These are phyloP conservation scores for Flaveria ramosissima DNA, from an alignment of 129 eudicot genomes.

Conservation along the genomic window DNA sequence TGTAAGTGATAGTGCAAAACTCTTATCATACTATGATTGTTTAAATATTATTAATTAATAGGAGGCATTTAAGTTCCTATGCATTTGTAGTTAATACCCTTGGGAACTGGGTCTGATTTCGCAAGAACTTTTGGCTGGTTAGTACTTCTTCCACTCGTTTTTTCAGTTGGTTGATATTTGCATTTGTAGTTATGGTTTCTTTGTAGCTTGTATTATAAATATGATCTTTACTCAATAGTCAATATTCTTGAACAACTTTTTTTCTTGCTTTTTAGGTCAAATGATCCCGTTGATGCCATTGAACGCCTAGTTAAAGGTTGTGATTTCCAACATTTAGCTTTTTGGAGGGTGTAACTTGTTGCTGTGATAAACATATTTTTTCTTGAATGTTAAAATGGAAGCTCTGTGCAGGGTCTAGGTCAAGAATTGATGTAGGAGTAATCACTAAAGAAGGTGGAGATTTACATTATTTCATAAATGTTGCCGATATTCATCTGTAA, in stretches of 20 bases:
- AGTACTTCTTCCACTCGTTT: constrained; percentile 35
- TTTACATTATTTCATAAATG: constrained; percentile 87
- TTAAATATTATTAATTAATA: constrained; percentile 4
- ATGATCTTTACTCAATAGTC: constrained; percentile 1
- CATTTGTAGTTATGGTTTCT: not conserved
- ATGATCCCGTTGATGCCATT: constrained; percentile 76
- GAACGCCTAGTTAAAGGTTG: constrained; percentile 91
- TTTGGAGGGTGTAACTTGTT: constrained; percentile 23
- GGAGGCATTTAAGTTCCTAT: constrained; percentile 4
- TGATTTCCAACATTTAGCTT: constrained; percentile 23
- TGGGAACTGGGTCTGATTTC: constrained; percentile 98
- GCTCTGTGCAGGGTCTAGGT: constrained; percentile 63
- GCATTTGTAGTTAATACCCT: constrained; percentile 74
- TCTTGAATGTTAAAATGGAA: constrained; percentile 20
- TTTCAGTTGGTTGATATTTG: constrained; percentile 20
- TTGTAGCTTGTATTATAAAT: not conserved
- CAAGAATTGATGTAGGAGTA: constrained; percentile 82
- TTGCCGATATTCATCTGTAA: constrained; percentile 96
- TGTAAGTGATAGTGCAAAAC: constrained; percentile 50
- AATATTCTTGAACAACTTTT: constrained; percentile 21
- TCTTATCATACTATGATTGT: not conserved
- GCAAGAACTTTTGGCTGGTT: constrained; percentile 95
- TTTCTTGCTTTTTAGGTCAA: constrained; percentile 58
- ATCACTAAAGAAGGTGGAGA: constrained; percentile 63
- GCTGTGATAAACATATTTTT: constrained; percentile 2